phyloP scores from a whole-genome alignment of 23 red algal genomes.

The Pyropia yezoensis region DNA sequence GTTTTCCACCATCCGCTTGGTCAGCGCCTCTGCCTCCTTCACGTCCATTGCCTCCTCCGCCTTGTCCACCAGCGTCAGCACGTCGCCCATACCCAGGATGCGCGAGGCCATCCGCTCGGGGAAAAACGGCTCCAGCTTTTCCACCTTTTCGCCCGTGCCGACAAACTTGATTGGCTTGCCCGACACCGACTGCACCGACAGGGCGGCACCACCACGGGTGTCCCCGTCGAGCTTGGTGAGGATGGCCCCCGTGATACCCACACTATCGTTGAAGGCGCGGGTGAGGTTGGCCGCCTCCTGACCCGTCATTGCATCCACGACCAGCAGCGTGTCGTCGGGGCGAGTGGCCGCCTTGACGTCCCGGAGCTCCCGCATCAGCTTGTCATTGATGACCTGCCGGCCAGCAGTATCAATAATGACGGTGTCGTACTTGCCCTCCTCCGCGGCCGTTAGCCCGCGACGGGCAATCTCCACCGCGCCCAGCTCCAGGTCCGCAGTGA shows the following conservation, averaged over 20 bases:
- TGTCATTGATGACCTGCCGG: conserved; percentile 81
- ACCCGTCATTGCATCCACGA: conserved; percentile 98
- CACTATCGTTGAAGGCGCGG: conserved; percentile 59
- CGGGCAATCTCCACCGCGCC: conserved; percentile 50
- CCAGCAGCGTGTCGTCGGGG: conserved; percentile 83
- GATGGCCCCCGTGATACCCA: conserved; percentile 84
- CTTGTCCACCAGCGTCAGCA: conserved; percentile 86
- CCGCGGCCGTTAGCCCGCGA: conserved; percentile 41
- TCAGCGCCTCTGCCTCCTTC: conserved; percentile 75
- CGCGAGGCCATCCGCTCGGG: conserved; percentile 88
- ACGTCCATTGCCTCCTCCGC: conserved; percentile 88
- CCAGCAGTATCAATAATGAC: conserved; percentile 96
- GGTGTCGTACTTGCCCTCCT: conserved; percentile 35
- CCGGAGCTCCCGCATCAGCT: conserved; percentile 81
- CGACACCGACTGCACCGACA: conserved; percentile 79
- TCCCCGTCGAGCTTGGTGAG: conserved; percentile 95
- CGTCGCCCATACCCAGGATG: conserved; percentile 99
- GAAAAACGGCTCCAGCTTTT: conserved; percentile 89
- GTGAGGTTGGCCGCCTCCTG: conserved; percentile 98
- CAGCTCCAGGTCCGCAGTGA: conserved; percentile 14
- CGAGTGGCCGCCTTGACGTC: conserved; percentile 43
- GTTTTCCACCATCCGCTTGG: conserved; percentile 87
- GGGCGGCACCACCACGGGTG: conserved; percentile 89
- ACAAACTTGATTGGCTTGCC: conserved; percentile 76
- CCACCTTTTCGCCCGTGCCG: conserved; percentile 79